Conservation (phyloP, 192 early-diverging fungal species). For the Lobosporangium transversale region DNA sequence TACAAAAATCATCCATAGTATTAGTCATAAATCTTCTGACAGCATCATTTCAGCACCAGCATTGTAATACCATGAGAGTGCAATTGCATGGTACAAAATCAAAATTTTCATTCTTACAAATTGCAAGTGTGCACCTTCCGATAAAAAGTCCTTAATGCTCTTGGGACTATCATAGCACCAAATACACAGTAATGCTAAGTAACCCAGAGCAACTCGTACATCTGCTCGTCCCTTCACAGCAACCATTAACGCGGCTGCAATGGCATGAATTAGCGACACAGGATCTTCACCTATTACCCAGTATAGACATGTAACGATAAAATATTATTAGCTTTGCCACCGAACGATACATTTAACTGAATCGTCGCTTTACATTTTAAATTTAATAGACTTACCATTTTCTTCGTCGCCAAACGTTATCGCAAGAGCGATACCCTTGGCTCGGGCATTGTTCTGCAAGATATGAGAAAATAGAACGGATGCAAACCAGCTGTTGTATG, state of each 20-base stretch:
- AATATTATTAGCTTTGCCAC: too few species aligned
- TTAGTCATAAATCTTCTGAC: too few species aligned
- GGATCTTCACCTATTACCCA: constrained; percentile 70
- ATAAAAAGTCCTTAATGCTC: constrained; percentile 84
- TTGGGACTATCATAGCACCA: constrained; percentile 89
- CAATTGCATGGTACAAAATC: too few species aligned
- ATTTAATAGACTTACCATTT: constrained; percentile 62
- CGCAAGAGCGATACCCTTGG: constrained; percentile 81
- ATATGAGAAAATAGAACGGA: constrained; percentile 84
- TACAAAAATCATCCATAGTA: too few species aligned
- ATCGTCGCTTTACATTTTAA: too few species aligned
- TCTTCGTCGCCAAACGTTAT: constrained; percentile 81
- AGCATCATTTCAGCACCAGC: too few species aligned
- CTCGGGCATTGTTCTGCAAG: constrained; percentile 73
- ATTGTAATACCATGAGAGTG: too few species aligned
- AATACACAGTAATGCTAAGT: constrained; percentile 79
- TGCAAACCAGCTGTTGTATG: constrained; percentile 92
- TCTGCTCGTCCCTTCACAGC: constrained; percentile 74
- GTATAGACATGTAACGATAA: background rate
- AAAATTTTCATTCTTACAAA: constrained; percentile 77
- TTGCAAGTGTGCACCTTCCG: constrained; percentile 89
- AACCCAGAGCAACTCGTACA: constrained; percentile 77
- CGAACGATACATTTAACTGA: too few species aligned
- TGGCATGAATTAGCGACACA: constrained; percentile 88
- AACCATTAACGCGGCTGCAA: constrained; percentile 77